A percentile compares a stretch with the other conserved stretches of the same genome.
phyloP scores from a whole-genome alignment of 495 filamentous ascomycete genomes.

The Penicillium simplicissimum region DNA sequence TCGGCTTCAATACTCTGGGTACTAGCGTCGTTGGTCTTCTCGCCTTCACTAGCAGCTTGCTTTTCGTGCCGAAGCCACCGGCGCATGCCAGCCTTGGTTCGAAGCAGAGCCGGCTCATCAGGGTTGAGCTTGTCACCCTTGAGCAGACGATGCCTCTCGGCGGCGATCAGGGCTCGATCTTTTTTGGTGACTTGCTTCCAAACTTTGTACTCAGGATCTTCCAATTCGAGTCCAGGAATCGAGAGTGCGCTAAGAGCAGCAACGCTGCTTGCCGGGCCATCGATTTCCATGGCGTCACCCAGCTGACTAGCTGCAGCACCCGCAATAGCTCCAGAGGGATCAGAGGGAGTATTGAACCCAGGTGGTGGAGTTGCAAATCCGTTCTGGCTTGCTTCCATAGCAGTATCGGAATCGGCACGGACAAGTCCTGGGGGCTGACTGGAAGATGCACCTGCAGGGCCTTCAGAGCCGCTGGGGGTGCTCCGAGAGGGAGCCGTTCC shows the following conservation, averaged over 20 bases:
- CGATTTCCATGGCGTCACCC: slow-evolving; percentile 79
- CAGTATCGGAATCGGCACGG: slow-evolving; percentile 64
- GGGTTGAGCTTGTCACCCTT: slow-evolving; percentile 77
- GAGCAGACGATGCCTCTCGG: slow-evolving; percentile 77
- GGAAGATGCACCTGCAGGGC: slow-evolving; percentile 63
- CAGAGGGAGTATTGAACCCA: slow-evolving; percentile 74
- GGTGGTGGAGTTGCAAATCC: slow-evolving; percentile 80
- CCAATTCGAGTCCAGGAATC: slow-evolving; percentile 52
- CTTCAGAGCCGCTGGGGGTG: slow-evolving; percentile 66
- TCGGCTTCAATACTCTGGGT: slow-evolving; percentile 48
- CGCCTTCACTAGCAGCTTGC: slow-evolving; percentile 54
- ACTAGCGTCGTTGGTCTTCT: slow-evolving; percentile 51
- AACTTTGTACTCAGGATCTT: slow-evolving; percentile 91
- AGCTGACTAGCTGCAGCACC: slow-evolving; percentile 65
- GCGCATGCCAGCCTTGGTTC: slow-evolving; percentile 76
- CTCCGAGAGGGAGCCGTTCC: slow-evolving; percentile 71
- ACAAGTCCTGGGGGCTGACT: slow-evolving; percentile 50
- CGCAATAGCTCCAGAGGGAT: slow-evolving; percentile 63
- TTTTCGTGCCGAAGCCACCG: slow-evolving; percentile 76
- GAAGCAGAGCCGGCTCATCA: slow-evolving; percentile 83
- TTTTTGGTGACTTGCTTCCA: slow-evolving; percentile 99
- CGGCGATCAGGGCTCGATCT: slow-evolving; percentile 83
- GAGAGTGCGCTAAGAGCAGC: slow-evolving; percentile 57
- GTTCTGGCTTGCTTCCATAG: slow-evolving; percentile 71
- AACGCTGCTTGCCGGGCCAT: slow-evolving; percentile 60